Conservation (phyloP, 106 monocot species). For the Posidonia australis region DNA sequence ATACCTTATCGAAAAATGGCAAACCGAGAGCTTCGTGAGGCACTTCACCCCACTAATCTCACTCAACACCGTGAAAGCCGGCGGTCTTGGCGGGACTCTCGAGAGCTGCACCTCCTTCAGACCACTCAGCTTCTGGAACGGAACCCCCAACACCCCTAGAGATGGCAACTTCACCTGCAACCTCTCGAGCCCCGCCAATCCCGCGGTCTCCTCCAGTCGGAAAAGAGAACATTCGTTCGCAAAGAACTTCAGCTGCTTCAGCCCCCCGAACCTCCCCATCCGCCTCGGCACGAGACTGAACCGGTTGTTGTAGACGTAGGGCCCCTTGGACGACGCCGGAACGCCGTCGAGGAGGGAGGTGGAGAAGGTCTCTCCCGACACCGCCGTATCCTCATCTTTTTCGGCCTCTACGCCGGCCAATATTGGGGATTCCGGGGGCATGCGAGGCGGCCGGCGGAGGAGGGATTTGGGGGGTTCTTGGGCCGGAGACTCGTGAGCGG, state of each 20-base stretch:
- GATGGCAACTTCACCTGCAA: constrained; percentile 47
- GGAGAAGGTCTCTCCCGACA: too few species aligned
- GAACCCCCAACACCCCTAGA: constrained; percentile 25
- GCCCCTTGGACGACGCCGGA: too few species aligned
- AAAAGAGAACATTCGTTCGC: constrained; percentile 45
- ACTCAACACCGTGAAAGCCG: constrained; percentile 29
- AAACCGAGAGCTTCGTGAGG: constrained; percentile 62
- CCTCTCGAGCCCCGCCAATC: constrained; percentile 35
- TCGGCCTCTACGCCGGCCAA: too few species aligned
- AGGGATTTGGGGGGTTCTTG: too few species aligned
- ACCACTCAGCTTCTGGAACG: constrained; percentile 29
- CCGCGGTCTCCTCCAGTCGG: constrained; percentile 35
- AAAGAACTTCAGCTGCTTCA: constrained; percentile 65
- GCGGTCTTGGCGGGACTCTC: constrained; percentile 39
- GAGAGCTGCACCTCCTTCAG: constrained; percentile 61
- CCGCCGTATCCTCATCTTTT: too few species aligned
- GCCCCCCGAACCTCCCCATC: constrained; percentile 20
- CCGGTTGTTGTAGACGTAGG: constrained; percentile 44
- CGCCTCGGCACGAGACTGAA: constrained; percentile 47
- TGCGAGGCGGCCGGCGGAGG: too few species aligned
- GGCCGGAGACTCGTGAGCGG: too few species aligned
- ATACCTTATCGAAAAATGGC: constrained; percentile 34
- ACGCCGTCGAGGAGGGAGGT: too few species aligned
- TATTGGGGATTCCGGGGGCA: too few species aligned
- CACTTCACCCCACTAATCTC: constrained; percentile 40